Percentiles rank a stretch among this genome's conserved stretches.
Evolutionary conservation across 345 rosid genomes (phyloP).

Genomic region (Gossypium turneri): DNA sequence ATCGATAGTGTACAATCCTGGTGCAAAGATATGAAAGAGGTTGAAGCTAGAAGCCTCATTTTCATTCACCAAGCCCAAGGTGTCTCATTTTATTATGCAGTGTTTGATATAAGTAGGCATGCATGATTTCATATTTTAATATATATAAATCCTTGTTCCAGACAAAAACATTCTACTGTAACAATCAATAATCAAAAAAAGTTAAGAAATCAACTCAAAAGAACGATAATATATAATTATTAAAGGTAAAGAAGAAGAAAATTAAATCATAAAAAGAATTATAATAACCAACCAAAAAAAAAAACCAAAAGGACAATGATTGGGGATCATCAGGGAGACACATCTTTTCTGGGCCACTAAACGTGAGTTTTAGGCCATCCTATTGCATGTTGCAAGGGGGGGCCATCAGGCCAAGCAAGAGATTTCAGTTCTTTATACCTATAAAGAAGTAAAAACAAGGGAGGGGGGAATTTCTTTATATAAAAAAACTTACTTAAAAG

Average conservation of each 20-base stretch:
- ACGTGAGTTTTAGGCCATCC: constrained; percentile 18
- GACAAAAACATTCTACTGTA: not conserved
- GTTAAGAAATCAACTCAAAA: constrained; percentile 1
- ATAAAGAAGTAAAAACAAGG: not conserved
- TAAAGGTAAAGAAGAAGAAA: not conserved
- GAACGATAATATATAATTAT: not conserved
- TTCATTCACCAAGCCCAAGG: not conserved
- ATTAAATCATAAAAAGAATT: not conserved
- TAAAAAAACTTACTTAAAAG: not conserved
- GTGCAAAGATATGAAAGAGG: no score
- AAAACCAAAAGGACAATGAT: constrained; percentile 27
- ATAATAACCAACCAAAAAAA: no score
- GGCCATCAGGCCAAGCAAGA: not conserved
- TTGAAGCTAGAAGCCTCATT: not conserved
- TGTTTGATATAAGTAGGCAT: not conserved
- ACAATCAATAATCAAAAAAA: constrained; percentile 3
- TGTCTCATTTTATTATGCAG: not conserved
- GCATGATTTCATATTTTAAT: not conserved
- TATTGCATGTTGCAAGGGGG: constrained; percentile 4
- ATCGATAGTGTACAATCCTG: no score
- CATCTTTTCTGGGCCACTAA: constrained; percentile 21
- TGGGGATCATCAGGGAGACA: constrained; percentile 17
- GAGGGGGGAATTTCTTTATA: not conserved
- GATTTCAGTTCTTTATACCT: not conserved
- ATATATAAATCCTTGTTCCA: not conserved